Evolutionary conservation across 352 stramenopile species (phyloP), one percentile per base, ranked within the genome.

Genomic region (Thalassiosira allenii): DNA sequence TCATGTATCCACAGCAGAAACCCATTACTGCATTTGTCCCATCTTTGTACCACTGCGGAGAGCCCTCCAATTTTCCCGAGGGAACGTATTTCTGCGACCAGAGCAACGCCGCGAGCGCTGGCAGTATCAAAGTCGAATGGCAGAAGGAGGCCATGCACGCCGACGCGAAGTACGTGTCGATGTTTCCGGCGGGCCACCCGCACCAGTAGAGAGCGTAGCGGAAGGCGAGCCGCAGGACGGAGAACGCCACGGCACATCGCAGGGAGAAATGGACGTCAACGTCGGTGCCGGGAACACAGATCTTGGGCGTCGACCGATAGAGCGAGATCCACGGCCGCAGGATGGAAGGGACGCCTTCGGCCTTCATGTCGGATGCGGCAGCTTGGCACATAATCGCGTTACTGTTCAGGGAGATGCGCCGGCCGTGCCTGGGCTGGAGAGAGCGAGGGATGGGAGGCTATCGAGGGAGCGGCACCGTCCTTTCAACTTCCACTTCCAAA

Each of bases 1-100:
- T 69, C 89, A 93, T 93, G 71, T 92, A 93, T 27, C 81, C 89
- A 6, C 81, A 91, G 43, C 89, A 93, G 51, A 91, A 91, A 52
- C 85, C 75, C 52, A 93, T 52, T 2, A 92, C 17, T 2, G 86
- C 77, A 76, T 84, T 61, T 5, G 64, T 67, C n/a, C 83, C 66
- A 47, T 92, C 69, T 82, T 88, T 79, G 77, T 86, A 93, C 76
- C 79, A 92, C 25, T 57, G 0, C 0, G 84, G 75, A 32, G 70
- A 66, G 27, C 65, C 49, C 23, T 58, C 2, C 5, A 92, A 66
- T 30, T 81, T 79, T 40, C 74, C 81, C 41, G 81, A 72, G 2
- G 79, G 73, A 54, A 70, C 32, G 34, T 79, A 89, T 33, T 49
- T 72, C 62, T 63, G 40, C 25, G 74, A 76, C 32, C 57, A n/a